A percentile compares a stretch with the other conserved stretches of the same genome.
These are phyloP conservation scores for Ceratonia siliqua DNA, from an alignment of 306 rosid species.

Conservation along the genomic window DNA sequence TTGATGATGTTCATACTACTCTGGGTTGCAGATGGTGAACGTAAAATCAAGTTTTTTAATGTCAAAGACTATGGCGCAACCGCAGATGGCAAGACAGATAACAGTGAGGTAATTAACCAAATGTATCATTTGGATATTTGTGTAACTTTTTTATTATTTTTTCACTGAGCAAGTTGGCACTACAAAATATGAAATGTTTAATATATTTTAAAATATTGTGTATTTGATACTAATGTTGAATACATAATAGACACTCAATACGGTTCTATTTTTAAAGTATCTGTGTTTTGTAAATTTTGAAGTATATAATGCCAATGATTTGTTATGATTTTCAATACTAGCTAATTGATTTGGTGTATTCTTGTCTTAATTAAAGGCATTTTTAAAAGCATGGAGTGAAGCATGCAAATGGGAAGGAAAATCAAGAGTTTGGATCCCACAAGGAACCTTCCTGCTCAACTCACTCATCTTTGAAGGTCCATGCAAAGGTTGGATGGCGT, in stretches of 20 bases:
- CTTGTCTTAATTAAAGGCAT: constrained; percentile 32
- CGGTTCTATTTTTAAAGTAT: no score
- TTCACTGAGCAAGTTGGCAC: no score
- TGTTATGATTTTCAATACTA: not conserved
- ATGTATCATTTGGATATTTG: not conserved
- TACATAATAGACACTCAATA: no score
- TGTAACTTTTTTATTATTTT: not conserved
- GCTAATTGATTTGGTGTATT: not conserved
- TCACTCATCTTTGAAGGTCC: constrained; percentile 50
- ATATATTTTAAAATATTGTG: no score
- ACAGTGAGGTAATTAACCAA: constrained; percentile 31
- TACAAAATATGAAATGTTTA: no score
- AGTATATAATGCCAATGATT: no score
- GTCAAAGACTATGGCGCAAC: constrained; percentile 41
- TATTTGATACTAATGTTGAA: no score
- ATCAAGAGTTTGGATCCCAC: constrained; percentile 18
- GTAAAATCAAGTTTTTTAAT: not conserved
- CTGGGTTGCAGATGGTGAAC: constrained; percentile 9
- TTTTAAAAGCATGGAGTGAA: constrained; percentile 50
- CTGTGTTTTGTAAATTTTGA: no score
- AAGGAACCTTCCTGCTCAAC: constrained; percentile 48
- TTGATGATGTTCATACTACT: constrained; percentile 13
- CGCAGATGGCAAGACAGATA: constrained; percentile 31
- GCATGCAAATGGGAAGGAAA: constrained; percentile 49
- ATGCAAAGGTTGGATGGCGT: constrained; percentile 45